Percentiles rank a stretch among this genome's conserved stretches.
Evolutionary conservation across 371 early-diverging fungal genomes (phyloP).

Genomic region (Mucor irregularis): DNA sequence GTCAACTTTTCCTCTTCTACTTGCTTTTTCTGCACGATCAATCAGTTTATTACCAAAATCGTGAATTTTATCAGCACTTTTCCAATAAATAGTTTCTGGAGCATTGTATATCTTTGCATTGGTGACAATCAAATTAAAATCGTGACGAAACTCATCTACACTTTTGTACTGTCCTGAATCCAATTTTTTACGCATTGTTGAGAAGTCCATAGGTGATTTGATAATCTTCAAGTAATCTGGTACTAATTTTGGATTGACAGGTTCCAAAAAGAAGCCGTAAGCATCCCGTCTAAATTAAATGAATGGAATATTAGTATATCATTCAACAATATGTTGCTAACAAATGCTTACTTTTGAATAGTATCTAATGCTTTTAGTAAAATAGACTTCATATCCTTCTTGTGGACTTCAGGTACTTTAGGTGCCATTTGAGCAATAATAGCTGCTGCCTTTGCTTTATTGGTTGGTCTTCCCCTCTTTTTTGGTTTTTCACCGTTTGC

Average conservation of each 20-base stretch:
- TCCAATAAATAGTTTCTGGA: slow-evolving; percentile 70
- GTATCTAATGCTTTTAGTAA: slow-evolving; percentile 51
- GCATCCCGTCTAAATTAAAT: slow-evolving; percentile 49
- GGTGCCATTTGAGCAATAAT: slow-evolving; percentile 25
- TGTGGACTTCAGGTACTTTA: slow-evolving; percentile 29
- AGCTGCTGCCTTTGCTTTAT: slow-evolving; percentile 29
- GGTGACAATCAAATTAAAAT: slow-evolving; percentile 65
- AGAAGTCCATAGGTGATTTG: slow-evolving; percentile 72
- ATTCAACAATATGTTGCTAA: not conserved
- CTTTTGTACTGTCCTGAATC: slow-evolving; percentile 44
- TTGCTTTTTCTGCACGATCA: slow-evolving; percentile 57
- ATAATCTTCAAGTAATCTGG: slow-evolving; percentile 78
- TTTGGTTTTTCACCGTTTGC: slow-evolving; percentile 35
- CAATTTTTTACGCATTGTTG: slow-evolving; percentile 66
- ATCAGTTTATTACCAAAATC: slow-evolving; percentile 59
- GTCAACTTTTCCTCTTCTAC: slow-evolving; percentile 41
- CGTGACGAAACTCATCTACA: slow-evolving; percentile 59
- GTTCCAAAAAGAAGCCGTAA: slow-evolving; percentile 80
- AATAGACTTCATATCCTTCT: slow-evolving; percentile 45
- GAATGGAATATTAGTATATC: not conserved
- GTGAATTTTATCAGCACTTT: slow-evolving; percentile 66
- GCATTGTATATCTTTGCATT: slow-evolving; percentile 79
- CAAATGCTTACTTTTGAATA: slow-evolving; percentile 47
- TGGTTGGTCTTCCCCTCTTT: slow-evolving; percentile 41
- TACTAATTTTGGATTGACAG: slow-evolving; percentile 77